Base-by-base conservation (phyloP, 441 rosid genomes). In the Kokia cookei region DNA sequence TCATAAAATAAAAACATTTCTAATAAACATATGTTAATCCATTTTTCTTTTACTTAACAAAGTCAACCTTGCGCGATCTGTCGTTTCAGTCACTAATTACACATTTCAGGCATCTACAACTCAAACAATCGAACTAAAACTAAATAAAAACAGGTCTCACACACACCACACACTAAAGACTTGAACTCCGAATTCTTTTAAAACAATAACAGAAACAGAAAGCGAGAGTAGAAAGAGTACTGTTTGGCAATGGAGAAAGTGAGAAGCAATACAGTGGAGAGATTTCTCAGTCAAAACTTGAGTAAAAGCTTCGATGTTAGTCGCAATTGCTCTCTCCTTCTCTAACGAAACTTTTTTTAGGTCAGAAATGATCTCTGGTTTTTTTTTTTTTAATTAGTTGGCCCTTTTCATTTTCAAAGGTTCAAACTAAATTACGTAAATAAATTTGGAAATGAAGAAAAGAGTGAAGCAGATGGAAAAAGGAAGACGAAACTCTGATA, bases 361-460 rank as follows among this genome's bases (percentile, higher is more conserved):
- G 48, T 35, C 29, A 73, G 73, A 73, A 84, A 76, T 73, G 67
- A 80, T 72, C 54, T 68, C 70, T 45, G 61, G 75, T 79, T 73
- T n/a, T n/a, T 6, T 27, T 14, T 27, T 12, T 14, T 35, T 32
- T 32, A 59, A 12, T 27, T 42, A 48, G 17, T 69, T 61, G 11
- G 11, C 8, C 32, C 37, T 68, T 69, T 73, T 2, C 43, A 55
- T 51, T 53, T 19, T 42, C 7, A 12, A 51, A 53, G 22, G 14
- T 65, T 51, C 4, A 35, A 35, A 73, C 37, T 13, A 24, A 13
- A 64, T 50, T 32, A 19, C 59, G 63, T 12, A 43, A 43, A 43
- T 43, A 43, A 43, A 43, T 43, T 43, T 10, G 47, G 47, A 43
- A 43, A 43, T 10, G 47, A 22, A 22, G 22, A 7, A 8, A 10